These are phyloP conservation scores for Capsicum rhomboideum DNA, from an alignment of 257 asterid genomes.

Conservation along the genomic window DNA sequence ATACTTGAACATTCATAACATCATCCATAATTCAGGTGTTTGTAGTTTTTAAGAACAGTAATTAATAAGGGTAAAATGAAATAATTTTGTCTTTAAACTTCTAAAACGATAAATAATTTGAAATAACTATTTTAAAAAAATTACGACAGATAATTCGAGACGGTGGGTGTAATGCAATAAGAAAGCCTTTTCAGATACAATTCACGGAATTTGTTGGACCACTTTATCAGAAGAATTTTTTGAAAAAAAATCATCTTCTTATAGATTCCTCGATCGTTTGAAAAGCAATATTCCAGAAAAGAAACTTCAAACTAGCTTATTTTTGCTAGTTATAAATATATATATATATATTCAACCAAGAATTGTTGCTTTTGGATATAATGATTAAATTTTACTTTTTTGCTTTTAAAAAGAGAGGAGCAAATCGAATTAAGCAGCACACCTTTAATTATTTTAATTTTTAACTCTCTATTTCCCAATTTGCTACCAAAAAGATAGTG, in stretches of 20 bases:
- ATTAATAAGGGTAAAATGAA: not conserved
- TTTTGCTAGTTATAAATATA: not conserved
- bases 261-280: conserved; percentile 1
- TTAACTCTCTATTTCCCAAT: not conserved
- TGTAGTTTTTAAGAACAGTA: too few relatives aligned
- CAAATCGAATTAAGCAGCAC: not conserved
- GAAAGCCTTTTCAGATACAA: not conserved
- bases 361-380: not conserved
- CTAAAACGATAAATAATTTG: too few relatives aligned
- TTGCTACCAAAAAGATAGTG: not conserved
- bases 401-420: not conserved
- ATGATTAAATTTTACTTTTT: not conserved
- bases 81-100: too few relatives aligned
- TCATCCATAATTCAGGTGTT: too few relatives aligned
- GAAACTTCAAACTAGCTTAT: not conserved
- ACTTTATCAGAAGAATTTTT: not conserved
- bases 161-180: too few relatives aligned
- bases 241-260: not conserved
- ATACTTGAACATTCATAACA: not conserved
- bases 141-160: too few relatives aligned
- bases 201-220: not conserved
- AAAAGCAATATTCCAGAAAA: not conserved
- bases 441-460: not conserved
- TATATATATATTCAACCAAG: not conserved
- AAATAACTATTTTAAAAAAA: too few relatives aligned